phyloP scores from a whole-genome alignment of 192 early-diverging fungal species.

The Cetraspora pellucida region DNA sequence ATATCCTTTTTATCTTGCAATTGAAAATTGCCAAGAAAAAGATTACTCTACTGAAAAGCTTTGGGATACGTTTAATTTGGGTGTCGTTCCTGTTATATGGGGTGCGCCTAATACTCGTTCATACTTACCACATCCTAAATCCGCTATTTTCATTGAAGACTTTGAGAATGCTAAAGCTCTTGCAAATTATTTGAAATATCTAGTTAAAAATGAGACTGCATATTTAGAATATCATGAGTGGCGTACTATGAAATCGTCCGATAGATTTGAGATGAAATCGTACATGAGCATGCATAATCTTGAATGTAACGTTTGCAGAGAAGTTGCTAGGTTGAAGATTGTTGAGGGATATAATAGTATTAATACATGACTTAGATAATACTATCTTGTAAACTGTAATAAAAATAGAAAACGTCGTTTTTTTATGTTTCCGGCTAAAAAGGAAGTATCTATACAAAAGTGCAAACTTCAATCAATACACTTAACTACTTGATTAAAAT shows the following conservation, averaged over 20 bases:
- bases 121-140: conserved; percentile 4
- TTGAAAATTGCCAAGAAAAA: not conserved
- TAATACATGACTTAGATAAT: no score
- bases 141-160: not conserved
- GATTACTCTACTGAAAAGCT: not conserved
- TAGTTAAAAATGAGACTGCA: not conserved
- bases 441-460: no score
- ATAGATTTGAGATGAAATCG: not conserved
- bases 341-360: no score
- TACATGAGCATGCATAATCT: not conserved
- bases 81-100: not conserved
- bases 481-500: no score
- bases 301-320: not conserved
- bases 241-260: not conserved
- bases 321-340: not conserved
- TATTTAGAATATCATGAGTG: not conserved
- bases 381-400: no score
- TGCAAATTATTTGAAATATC: not conserved
- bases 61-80: not conserved
- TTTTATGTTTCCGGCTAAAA: no score
- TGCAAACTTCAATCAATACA: no score
- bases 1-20: not conserved
- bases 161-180: not conserved
- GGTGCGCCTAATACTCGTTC: not conserved
- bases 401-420: no score